Conservation (phyloP, 495 filamentous ascomycete species). For the Apodospora peruviana region DNA sequence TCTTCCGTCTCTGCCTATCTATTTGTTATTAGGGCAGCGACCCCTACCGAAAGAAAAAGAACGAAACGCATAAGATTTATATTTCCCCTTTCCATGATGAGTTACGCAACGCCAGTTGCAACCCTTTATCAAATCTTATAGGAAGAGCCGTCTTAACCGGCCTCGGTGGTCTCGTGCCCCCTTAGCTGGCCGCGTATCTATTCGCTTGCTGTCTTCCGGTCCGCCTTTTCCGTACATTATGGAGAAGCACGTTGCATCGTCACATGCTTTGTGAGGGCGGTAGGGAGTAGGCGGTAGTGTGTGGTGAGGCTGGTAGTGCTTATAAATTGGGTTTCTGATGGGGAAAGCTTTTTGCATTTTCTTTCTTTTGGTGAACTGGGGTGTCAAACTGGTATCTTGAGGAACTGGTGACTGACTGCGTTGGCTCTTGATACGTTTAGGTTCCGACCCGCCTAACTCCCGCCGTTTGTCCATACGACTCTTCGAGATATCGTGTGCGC, state of each 20-base stretch:
- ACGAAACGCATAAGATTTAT: no score
- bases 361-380: background rate
- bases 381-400: no score
- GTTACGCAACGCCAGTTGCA: conserved; percentile 42
- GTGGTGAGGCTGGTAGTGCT: conserved; percentile 40
- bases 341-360: conserved; percentile 9
- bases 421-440: no score
- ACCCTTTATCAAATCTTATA: conserved; percentile 37
- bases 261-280: conserved; percentile 39
- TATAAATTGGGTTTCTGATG: conserved; percentile 47
- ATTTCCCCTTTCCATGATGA: conserved; percentile 44
- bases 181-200: background rate
- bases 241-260: conserved; percentile 35
- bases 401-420: no score
- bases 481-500: no score
- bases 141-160: conserved; percentile 50
- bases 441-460: no score
- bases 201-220: background rate
- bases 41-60: no score
- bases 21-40: no score
- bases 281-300: conserved; percentile 13
- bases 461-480: no score
- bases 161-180: conserved; percentile 4
- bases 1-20: no score
- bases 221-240: background rate